Conservation (phyloP, 768 basidiomycete genomes). For the Stropharia rugosoannulata region DNA sequence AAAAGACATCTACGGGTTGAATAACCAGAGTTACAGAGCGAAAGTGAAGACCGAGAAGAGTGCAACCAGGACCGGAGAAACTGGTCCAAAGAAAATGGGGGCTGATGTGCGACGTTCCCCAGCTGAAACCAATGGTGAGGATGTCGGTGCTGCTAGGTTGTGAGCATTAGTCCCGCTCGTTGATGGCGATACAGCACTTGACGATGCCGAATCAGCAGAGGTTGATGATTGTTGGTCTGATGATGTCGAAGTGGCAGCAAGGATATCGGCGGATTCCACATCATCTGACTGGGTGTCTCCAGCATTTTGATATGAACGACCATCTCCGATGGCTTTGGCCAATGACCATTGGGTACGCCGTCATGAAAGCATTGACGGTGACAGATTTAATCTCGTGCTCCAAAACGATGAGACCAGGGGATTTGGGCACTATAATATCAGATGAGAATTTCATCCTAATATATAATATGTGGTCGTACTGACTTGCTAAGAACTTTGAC, state of each 20-base stretch:
- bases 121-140: not conserved
- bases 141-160: not conserved
- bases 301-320: slow-evolving; percentile 49
- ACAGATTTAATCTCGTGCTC: slow-evolving; percentile 76
- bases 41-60: too few species aligned
- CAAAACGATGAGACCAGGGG: slow-evolving; percentile 77
- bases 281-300: slow-evolving; percentile 30
- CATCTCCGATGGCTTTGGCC: slow-evolving; percentile 38
- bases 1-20: too few species aligned
- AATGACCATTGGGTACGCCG: slow-evolving; percentile 60
- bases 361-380: slow-evolving; percentile 66
- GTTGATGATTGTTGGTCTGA: slow-evolving; percentile 5
- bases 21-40: too few species aligned
- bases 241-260: slow-evolving; percentile 10
- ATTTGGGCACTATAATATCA: slow-evolving; percentile 52
- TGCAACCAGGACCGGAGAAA: too few species aligned
- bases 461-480: slow-evolving; percentile 7
- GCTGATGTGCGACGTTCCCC: too few species aligned
- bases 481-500: slow-evolving; percentile 56
- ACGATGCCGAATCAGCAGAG: not conserved
- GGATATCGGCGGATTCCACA: slow-evolving; percentile 25
- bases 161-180: not conserved
- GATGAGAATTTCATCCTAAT: not conserved
- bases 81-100: too few species aligned
- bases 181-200: not conserved